Percentiles rank a stretch among this genome's conserved stretches.
phyloP scores from a whole-genome alignment of 164 flowering plant genomes.

The Tetrastigma voinierianum region DNA sequence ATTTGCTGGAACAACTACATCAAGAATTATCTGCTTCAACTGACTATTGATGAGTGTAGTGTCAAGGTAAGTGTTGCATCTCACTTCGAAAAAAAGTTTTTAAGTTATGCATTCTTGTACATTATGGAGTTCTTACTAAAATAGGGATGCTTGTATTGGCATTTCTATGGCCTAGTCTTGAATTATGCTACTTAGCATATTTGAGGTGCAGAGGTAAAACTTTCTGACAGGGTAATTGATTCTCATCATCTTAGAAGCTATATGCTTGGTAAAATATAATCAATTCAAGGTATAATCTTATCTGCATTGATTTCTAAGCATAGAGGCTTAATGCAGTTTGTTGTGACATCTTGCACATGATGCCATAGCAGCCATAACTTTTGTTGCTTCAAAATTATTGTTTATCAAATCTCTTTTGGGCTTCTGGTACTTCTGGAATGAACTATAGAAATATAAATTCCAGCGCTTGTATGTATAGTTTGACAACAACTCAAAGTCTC shows the following conservation, averaged over 20 bases:
- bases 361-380: constrained; percentile 1
- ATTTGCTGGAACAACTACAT: constrained; percentile 93
- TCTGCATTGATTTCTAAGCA: background rate
- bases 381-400: background rate
- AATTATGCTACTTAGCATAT: background rate
- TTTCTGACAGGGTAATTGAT: constrained; percentile 1
- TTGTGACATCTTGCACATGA: background rate
- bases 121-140: no score
- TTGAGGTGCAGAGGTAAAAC: background rate
- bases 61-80: constrained; percentile 61
- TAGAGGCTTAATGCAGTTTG: background rate
- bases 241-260: background rate
- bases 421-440: background rate
- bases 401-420: background rate
- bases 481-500: no score
- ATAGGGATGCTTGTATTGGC: no score
- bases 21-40: constrained; percentile 94
- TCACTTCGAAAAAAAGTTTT: no score
- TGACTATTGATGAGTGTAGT: constrained; percentile 89
- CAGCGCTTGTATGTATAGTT: no score
- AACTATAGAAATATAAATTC: background rate
- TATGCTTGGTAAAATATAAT: background rate
- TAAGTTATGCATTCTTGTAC: no score
- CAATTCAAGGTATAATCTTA: background rate
- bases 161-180: background rate